phyloP scores from a whole-genome alignment of 176 grass and related monocot species.

The Pontederia paniculata region DNA sequence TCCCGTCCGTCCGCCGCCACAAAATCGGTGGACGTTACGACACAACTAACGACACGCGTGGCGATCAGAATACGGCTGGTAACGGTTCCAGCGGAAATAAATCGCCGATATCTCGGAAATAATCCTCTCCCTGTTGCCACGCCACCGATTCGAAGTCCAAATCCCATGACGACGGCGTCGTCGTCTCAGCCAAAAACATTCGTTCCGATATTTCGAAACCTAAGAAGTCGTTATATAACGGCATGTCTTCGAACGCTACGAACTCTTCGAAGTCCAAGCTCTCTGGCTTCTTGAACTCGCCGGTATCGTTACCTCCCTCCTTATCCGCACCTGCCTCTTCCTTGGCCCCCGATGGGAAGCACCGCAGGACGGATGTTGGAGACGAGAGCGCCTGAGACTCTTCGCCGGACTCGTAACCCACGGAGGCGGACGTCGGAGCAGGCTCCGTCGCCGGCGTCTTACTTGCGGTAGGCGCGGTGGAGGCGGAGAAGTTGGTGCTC shows the following conservation, averaged over 20 bases:
- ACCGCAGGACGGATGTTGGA: slow-evolving; percentile 10
- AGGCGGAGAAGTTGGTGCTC: slow-evolving; percentile 22
- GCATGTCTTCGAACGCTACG: not conserved
- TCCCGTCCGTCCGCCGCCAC: too few species aligned
- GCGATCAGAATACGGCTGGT: slow-evolving; percentile 11
- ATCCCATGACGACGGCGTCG: slow-evolving; percentile 4
- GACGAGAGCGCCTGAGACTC: slow-evolving; percentile 1
- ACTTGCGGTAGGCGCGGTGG: not conserved
- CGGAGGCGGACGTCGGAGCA: slow-evolving; percentile 3
- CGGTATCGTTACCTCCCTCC: not conserved
- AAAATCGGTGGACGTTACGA: too few species aligned
- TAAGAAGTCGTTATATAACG: not conserved
- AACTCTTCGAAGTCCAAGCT: not conserved
- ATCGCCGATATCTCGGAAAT: slow-evolving; percentile 29
- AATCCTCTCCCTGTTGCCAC: slow-evolving; percentile 18
- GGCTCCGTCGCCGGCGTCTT: slow-evolving; percentile 6
- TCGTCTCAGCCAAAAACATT: not conserved
- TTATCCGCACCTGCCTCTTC: not conserved
- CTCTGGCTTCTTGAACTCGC: not conserved
- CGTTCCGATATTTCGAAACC: not conserved
- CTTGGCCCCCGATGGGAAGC: not conserved
- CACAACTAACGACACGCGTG: too few species aligned
- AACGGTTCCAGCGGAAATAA: slow-evolving; percentile 29
- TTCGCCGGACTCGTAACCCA: not conserved
- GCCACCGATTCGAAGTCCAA: not conserved